phyloP scores from a whole-genome alignment of 139 green algal genomes.

The Pseudopediastrum boryanum region DNA sequence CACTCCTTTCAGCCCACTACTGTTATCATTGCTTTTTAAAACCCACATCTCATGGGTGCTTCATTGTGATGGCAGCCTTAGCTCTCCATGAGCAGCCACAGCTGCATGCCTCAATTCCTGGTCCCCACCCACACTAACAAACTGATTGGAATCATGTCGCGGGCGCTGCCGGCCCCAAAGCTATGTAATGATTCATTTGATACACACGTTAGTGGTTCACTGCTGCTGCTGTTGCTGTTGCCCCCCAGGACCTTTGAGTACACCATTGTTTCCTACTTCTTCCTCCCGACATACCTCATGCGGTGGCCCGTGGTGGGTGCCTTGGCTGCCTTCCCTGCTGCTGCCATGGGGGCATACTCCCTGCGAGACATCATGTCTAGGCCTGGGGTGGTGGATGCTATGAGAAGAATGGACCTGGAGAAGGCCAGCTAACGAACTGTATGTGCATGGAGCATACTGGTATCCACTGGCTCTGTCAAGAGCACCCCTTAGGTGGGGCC shows the following conservation, averaged over 20 bases:
- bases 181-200: neutral
- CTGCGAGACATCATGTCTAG: conserved; percentile 4
- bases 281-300: conserved; percentile 18
- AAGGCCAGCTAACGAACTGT: no score
- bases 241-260: conserved; percentile 15
- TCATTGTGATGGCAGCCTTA: no score
- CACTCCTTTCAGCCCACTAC: no score
- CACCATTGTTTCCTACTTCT: conserved; percentile 23
- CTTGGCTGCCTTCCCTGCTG: conserved; percentile 25
- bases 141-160: neutral
- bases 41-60: no score
- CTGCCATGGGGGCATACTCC: conserved; percentile 6
- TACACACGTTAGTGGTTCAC: neutral
- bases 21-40: no score
- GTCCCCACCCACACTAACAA: no score
- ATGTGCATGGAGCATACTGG: no score
- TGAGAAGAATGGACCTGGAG: no score
- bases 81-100: neutral
- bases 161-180: neutral
- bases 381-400: neutral
- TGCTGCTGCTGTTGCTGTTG: neutral
- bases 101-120: neutral
- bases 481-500: no score
- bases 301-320: conserved; percentile 12
- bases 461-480: no score